phyloP scores from a whole-genome alignment of 2,329 filamentous ascomycete genomes.

The Colletotrichum lupini region DNA sequence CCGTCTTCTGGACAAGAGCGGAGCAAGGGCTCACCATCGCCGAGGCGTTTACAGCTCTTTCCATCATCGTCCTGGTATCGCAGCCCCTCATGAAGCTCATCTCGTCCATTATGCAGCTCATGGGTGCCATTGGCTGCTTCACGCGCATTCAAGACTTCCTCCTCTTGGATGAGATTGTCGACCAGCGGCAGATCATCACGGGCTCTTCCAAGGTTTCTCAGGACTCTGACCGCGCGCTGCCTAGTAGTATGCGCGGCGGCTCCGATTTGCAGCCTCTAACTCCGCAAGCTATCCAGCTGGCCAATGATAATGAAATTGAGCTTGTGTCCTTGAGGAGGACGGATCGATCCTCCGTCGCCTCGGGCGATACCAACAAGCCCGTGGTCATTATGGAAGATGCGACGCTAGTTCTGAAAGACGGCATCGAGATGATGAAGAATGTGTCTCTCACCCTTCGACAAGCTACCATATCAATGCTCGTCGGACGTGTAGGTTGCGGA shows the following conservation, averaged over 20 bases:
- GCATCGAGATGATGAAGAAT: constrained; percentile 37
- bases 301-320: not conserved
- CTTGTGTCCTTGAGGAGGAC: not conserved
- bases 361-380: constrained; percentile 2
- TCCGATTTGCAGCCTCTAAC: constrained; percentile 34
- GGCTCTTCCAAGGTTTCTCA: constrained; percentile 12
- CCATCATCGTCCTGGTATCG: constrained; percentile 47
- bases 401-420: constrained; percentile 36
- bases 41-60: constrained; percentile 49
- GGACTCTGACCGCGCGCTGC: not conserved
- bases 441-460: constrained; percentile 39
- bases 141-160: constrained; percentile 47
- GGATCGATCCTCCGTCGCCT: not conserved
- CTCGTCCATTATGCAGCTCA: constrained; percentile 46
- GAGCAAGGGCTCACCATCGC: constrained; percentile 44
- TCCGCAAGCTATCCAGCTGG: constrained; percentile 16
- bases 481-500: constrained; percentile 56
- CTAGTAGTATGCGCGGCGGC: constrained; percentile 3
- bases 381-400: constrained; percentile 19
- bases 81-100: constrained; percentile 47
- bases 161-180: constrained; percentile 40
- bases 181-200: constrained; percentile 28
- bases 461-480: constrained; percentile 47
- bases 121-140: constrained; percentile 47
- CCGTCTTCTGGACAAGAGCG: constrained; percentile 46